Evolutionary conservation across 2,329 filamentous ascomycete species (phyloP).

Genomic region (Didymosphaeria variabile): DNA sequence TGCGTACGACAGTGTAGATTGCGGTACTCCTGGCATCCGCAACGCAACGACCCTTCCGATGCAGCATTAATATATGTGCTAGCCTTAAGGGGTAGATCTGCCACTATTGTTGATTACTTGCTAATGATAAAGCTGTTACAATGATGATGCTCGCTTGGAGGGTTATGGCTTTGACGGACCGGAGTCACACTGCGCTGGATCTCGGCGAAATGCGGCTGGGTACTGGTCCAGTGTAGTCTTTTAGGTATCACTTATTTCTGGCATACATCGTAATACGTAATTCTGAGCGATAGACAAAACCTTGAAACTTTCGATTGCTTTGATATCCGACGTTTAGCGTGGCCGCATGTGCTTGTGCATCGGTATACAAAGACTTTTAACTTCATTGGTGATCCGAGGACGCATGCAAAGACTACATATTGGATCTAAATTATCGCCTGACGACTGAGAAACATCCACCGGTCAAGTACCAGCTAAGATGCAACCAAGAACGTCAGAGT

Average conservation of each 20-base stretch:
- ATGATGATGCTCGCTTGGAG: not conserved
- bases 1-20: not conserved
- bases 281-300: too few species aligned
- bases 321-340: too few species aligned
- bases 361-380: too few species aligned
- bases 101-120: not conserved
- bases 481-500: not conserved
- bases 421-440: not conserved
- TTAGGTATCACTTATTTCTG: too few species aligned
- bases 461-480: not conserved
- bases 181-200: not conserved
- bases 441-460: not conserved
- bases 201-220: too few species aligned
- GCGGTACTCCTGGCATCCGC: not conserved
- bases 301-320: too few species aligned
- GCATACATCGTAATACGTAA: too few species aligned
- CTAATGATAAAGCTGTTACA: not conserved
- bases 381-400: not conserved
- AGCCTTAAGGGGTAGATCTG: not conserved
- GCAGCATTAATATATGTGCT: constrained; percentile 10
- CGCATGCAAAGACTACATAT: not conserved
- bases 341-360: too few species aligned
- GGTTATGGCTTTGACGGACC: not conserved
- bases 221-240: not conserved
- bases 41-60: constrained; percentile 10